These are phyloP conservation scores for Chlamydomonas schloesseri DNA, from an alignment of 139 green algal species.

Conservation along the genomic window DNA sequence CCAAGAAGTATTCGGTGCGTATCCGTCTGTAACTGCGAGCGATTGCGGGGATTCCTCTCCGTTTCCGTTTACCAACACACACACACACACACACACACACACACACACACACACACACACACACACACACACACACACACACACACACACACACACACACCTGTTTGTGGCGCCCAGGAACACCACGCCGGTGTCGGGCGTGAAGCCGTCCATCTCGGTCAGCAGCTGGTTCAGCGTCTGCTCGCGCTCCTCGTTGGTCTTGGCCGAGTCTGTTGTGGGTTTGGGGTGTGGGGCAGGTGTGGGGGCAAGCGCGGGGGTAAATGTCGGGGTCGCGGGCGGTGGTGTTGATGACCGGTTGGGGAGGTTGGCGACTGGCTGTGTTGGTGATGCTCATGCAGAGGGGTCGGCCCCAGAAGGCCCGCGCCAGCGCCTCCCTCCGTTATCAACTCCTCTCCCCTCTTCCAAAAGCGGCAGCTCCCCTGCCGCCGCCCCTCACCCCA, in stretches of 20 bases:
- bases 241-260: conserved; percentile 74
- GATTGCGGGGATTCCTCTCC: no score
- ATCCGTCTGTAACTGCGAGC: no score
- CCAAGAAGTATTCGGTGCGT: no score
- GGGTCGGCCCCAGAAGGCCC: no score
- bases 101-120: not conserved
- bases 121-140: not conserved
- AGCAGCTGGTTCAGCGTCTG: conserved; percentile 99
- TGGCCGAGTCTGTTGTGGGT: conserved; percentile 9
- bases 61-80: no score
- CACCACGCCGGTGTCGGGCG: conserved; percentile 91
- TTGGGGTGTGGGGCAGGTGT: not conserved
- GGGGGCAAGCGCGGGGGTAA: not conserved
- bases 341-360: no score
- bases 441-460: no score
- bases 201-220: conserved; percentile 99
- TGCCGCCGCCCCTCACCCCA: not conserved
- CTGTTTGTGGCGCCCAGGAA: conserved; percentile 97
- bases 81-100: no score
- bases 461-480: not conserved
- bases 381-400: no score
- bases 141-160: conserved; percentile 1
- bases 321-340: no score
- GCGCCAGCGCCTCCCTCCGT: no score
- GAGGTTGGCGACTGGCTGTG: no score